Conservation (phyloP, 768 basidiomycete species). For the Naganishia vishniacii region DNA sequence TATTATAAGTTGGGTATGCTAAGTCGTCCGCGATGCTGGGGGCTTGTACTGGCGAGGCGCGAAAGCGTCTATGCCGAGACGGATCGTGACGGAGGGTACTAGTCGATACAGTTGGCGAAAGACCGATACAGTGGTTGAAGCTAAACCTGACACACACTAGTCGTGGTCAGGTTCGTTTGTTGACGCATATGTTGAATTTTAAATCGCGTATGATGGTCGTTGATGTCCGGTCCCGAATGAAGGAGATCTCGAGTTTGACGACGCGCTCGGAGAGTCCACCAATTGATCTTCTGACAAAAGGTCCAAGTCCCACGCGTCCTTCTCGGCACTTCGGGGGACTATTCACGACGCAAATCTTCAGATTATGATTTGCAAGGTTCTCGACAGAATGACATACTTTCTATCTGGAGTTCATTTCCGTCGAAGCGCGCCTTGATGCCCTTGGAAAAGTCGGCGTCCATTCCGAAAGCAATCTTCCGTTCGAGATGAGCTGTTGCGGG, state of each 20-base stretch:
- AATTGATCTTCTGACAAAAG: not conserved
- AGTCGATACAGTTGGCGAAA: constrained; percentile 8
- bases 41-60: too few relatives aligned
- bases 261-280: not conserved
- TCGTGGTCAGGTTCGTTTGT: too few relatives aligned
- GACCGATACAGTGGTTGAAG: too few relatives aligned
- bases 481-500: constrained; percentile 25
- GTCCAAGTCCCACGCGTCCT: constrained; percentile 4
- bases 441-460: constrained; percentile 27
- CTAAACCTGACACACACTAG: too few relatives aligned
- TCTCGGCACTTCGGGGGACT: not conserved
- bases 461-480: constrained; percentile 26
- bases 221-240: not conserved
- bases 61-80: too few relatives aligned
- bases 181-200: too few relatives aligned
- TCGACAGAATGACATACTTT: constrained; percentile 11
- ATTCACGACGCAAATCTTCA: not conserved
- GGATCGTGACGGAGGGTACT: too few relatives aligned
- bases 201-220: too few relatives aligned
- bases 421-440: constrained; percentile 28
- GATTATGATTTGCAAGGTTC: too few relatives aligned
- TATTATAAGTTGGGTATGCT: not conserved
- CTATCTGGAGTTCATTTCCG: constrained; percentile 22
- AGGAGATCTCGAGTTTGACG: not conserved
- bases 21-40: not conserved